Evolutionary conservation across 176 grass and related monocot genomes (phyloP).

Genomic region (Eleusine coracana): DNA sequence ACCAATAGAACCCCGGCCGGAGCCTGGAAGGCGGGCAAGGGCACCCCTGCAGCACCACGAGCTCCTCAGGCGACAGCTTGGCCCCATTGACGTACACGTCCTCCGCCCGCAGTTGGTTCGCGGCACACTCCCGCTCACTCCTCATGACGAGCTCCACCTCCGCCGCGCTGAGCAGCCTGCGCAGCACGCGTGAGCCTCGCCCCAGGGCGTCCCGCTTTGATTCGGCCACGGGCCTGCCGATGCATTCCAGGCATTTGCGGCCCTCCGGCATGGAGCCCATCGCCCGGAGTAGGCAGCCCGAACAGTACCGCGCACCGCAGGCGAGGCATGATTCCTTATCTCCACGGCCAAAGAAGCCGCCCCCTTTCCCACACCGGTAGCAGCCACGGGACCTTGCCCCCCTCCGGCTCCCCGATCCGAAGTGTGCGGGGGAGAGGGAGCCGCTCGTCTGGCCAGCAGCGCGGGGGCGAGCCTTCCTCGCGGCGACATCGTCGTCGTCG

Average conservation of each 20-base stretch:
- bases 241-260: slow-evolving; percentile 78
- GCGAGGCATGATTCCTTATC: slow-evolving; percentile 76
- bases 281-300: slow-evolving; percentile 62
- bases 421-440: slow-evolving; percentile 44
- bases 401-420: not conserved
- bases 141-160: slow-evolving; percentile 86
- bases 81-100: slow-evolving; percentile 77
- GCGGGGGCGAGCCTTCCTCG: slow-evolving; percentile 1
- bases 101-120: slow-evolving; percentile 74
- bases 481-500: not conserved
- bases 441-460: slow-evolving; percentile 42
- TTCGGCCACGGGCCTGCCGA: slow-evolving; percentile 71
- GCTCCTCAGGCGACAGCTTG: slow-evolving; percentile 67
- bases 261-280: slow-evolving; percentile 99
- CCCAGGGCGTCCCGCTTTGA: slow-evolving; percentile 62
- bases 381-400: slow-evolving; percentile 51
- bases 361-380: slow-evolving; percentile 71
- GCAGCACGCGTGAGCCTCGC: slow-evolving; percentile 66
- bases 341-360: slow-evolving; percentile 66
- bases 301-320: slow-evolving; percentile 82
- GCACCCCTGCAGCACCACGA: slow-evolving; percentile 67
- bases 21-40: slow-evolving; percentile 66
- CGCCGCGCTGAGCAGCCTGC: slow-evolving; percentile 63
- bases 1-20: slow-evolving; percentile 88
- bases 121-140: slow-evolving; percentile 69